A percentile compares a stretch with the other conserved stretches of the same genome.
Conservation (phyloP, 2,329 filamentous ascomycete species). For the Aspergillus melleus region DNA sequence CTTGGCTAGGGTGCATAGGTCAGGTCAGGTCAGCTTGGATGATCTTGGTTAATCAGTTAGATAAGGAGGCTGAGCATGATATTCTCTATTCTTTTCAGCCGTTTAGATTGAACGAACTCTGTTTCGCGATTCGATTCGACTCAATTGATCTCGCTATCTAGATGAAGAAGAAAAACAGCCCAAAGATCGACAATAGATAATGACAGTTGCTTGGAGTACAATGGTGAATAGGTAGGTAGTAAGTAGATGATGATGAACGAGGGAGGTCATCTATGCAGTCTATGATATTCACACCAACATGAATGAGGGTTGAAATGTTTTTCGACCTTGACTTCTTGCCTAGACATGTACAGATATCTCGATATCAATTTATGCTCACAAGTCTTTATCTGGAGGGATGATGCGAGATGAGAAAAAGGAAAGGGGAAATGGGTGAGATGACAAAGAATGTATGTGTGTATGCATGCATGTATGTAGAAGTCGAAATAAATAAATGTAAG, state of each 20-base stretch:
- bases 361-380: neutral
- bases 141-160: neutral
- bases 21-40: neutral
- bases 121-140: neutral
- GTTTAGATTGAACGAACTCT: neutral
- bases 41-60: neutral
- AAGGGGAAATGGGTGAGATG: neutral
- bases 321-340: neutral
- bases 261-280: neutral
- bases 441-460: neutral
- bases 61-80: neutral
- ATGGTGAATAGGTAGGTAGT: too few relatives aligned
- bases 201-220: too few relatives aligned
- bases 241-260: neutral
- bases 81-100: neutral
- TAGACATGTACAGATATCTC: neutral
- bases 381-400: neutral
- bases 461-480: too few relatives aligned
- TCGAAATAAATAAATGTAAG: too few relatives aligned
- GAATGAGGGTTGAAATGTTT: too few relatives aligned
- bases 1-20: neutral
- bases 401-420: neutral
- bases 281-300: too few relatives aligned
- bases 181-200: neutral
- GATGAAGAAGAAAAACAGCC: neutral